Base-by-base conservation (phyloP, 129 eudicot species). In the Calendula officinalis region DNA sequence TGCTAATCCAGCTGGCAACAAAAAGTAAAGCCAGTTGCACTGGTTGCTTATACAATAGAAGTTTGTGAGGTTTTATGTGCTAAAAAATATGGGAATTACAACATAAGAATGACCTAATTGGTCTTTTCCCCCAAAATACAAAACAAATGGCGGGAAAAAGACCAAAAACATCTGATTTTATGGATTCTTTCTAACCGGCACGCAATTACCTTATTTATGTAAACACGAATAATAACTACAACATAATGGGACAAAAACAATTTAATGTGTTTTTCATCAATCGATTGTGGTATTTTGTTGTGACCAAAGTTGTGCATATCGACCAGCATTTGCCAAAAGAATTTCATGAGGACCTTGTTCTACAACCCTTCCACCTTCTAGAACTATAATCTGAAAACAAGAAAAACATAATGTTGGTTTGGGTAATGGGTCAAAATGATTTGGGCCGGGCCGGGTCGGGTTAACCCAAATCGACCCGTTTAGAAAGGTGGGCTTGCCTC, bases 341-440 rank as follows among this genome's bases (percentile, higher is more conserved):
- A 64, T 77, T 4, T 92, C 99, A 62, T 92, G 99, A 12, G 89
- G 87, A n/a, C 99, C 99, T 62, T 92, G 96, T 76, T 92, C 99
- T 60, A 92, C 99, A 17, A 92, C 96, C 78, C 75, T 83, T 15
- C 99, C 99, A 39, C 69, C 71, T 76, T 92, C 99, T 71, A 92
- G 73, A 36, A 92, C 99, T 36, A 92, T 77, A 45, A 92, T 88
- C 99, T 92, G 83, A 62, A 9, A 46, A 59, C 49, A 42, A 32
- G 27, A 39, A 32, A 43, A 17, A 12, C 34, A 13, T 13, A 11
- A 52, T 56, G 30, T 22, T 22, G 30, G 30, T 22, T 22, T 22
- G 30, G 30, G 30, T 22, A 22, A 22, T 22, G 30, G 30, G 30
- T 22, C 30, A 22, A 22, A 22, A 22, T 22, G 30, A 2, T 22